Conservation (phyloP, 306 rosid species). For the Vigna nakashimae region DNA sequence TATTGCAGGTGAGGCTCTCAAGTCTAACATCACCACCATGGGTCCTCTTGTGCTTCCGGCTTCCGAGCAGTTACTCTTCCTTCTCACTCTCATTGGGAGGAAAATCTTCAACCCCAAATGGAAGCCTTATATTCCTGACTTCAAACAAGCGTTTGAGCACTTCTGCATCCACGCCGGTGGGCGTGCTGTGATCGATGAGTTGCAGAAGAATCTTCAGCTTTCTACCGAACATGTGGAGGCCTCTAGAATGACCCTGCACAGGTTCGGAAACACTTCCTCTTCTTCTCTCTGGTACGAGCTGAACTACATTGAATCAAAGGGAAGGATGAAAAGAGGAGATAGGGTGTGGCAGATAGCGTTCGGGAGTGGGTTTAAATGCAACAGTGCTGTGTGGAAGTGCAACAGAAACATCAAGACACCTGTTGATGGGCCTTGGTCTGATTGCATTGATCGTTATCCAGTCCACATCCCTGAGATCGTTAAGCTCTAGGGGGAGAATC, state of each 20-base stretch:
- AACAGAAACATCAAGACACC: constrained; percentile 69
- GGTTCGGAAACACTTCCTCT: constrained; percentile 96
- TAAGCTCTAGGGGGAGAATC: constrained; percentile 59
- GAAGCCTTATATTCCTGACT: constrained; percentile 97
- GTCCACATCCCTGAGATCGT: constrained; percentile 92
- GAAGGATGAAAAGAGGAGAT: constrained; percentile 88
- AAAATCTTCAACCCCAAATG: constrained; percentile 84
- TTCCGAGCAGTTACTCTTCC: constrained; percentile 88
- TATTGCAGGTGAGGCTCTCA: constrained; percentile 93
- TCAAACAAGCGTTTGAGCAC: constrained; percentile 92
- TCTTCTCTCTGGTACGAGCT: constrained; percentile 94
- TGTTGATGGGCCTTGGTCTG: constrained; percentile 79
- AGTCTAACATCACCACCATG: constrained; percentile 90
- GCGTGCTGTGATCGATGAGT: constrained; percentile 88
- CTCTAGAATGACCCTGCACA: constrained; percentile 87
- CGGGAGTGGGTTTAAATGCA: constrained; percentile 94
- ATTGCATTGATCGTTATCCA: constrained; percentile 84
- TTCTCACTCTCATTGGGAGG: constrained; percentile 74
- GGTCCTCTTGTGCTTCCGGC: constrained; percentile 97
- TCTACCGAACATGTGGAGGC: constrained; percentile 94
- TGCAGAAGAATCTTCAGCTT: constrained; percentile 93
- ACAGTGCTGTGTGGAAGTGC: constrained; percentile 95
- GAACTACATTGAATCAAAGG: constrained; percentile 81
- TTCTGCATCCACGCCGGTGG: constrained; percentile 98
- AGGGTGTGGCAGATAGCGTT: constrained; percentile 96